Base-by-base conservation (phyloP, 805 yeast genomes). In the Candida orba region DNA sequence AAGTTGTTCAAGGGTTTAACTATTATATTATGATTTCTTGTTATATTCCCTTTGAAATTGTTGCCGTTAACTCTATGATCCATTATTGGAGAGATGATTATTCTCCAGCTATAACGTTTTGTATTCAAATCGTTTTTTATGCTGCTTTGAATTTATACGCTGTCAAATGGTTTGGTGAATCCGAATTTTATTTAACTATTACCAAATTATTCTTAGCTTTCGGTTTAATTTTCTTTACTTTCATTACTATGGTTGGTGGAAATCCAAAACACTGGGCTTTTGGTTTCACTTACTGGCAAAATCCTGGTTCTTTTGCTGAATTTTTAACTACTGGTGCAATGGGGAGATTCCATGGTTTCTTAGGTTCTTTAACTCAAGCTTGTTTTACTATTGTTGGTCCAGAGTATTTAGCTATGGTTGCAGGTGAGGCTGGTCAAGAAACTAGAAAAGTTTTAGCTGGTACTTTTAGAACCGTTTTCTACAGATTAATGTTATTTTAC, bases 231-330 rank as follows among this genome's bases (percentile, higher is more conserved):
- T 57, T 80, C 25, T 85, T 81, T 62, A 83, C 90, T 4, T 80
- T 86, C 52, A 60, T 84, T 40, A 78, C 87, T 6, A 86, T 85
- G 91, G 76, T 81, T 24, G 95, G 95, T 29, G 95, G 93, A 23
- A 85, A 84, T 58, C 93, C 93, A 2, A 59, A 66, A 37, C 77
- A 73, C 46, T 84, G 82, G 51, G 72, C 66, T 6, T 75, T 67
- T 49, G 84, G 84, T 7, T 76, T 78, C 59, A 39, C 41, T 37
- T 69, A 73, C 57, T 78, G 78, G 74, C 60, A 56, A 38, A 55
- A 59, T n/a, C 62, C 72, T 40, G 76, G 74, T 39, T 75, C 78
- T 7, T 76, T 83, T 53, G 79, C 78, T 25, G 70, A 72, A 52
- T 76, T 72, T 55, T 61, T 70, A 31, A 72, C 73, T 14, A 62